A percentile compares a stretch with the other conserved stretches of the same genome.
Evolutionary conservation across 2,329 filamentous ascomycete genomes (phyloP).

Genomic region (Verticillium longisporum): DNA sequence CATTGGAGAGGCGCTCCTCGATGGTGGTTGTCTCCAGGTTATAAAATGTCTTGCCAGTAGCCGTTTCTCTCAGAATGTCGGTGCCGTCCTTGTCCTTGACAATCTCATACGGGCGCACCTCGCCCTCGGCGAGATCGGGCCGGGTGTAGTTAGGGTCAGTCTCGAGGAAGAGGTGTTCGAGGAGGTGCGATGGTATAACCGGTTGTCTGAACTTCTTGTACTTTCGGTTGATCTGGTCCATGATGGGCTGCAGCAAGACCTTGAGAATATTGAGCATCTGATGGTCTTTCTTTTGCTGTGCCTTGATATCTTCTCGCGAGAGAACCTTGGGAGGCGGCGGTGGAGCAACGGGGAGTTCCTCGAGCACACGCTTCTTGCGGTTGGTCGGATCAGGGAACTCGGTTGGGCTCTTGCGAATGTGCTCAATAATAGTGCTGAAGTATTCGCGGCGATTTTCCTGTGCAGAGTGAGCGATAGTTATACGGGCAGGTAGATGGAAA

Average conservation of each 20-base stretch:
- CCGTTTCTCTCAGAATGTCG: slow-evolving; percentile 66
- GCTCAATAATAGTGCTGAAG: slow-evolving; percentile 67
- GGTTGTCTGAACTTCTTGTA: slow-evolving; percentile 84
- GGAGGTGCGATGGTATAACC: slow-evolving; percentile 65
- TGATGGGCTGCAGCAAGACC: slow-evolving; percentile 83
- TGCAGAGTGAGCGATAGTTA: slow-evolving; percentile 17
- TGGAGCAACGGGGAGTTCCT: slow-evolving; percentile 68
- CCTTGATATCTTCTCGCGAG: slow-evolving; percentile 74
- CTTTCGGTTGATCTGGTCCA: slow-evolving; percentile 90
- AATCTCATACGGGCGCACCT: slow-evolving; percentile 70
- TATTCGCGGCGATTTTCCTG: slow-evolving; percentile 65
- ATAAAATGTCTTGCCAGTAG: slow-evolving; percentile 82
- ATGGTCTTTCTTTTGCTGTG: slow-evolving; percentile 74
- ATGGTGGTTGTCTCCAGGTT: slow-evolving; percentile 91
- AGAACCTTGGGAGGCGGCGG: slow-evolving; percentile 59
- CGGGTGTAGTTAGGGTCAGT: slow-evolving; percentile 65
- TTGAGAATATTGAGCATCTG: slow-evolving; percentile 82
- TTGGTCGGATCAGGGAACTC: slow-evolving; percentile 85
- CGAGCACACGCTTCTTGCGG: slow-evolving; percentile 79
- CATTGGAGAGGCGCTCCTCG: slow-evolving; percentile 93
- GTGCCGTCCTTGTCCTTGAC: slow-evolving; percentile 73
- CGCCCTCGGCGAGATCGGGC: slow-evolving; percentile 44
- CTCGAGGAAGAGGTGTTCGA: slow-evolving; percentile 80
- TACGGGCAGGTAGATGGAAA: neutral
- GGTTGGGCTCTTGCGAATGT: slow-evolving; percentile 70